Conservation (phyloP, 306 rosid species). For the Trifolium dubium region DNA sequence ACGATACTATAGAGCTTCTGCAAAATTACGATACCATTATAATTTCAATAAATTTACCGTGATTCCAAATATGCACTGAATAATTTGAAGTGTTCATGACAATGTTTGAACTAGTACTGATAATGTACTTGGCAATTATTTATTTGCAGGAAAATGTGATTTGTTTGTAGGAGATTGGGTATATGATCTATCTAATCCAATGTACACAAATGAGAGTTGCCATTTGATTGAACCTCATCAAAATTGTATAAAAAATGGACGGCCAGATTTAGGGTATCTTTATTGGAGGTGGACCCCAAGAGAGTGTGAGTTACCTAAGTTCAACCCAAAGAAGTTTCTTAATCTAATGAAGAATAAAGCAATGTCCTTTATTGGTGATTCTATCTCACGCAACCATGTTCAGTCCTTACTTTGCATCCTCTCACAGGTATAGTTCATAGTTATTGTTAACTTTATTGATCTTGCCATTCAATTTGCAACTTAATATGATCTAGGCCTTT, state of each 20-base stretch:
- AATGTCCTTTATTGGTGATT: constrained; percentile 84
- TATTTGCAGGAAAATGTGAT: constrained; percentile 63
- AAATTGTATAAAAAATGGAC: constrained; percentile 84
- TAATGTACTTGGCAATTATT: constrained; percentile 4
- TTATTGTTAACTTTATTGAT: neutral
- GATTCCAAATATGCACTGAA: neutral
- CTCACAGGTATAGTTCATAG: constrained; percentile 67
- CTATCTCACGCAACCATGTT: constrained; percentile 85
- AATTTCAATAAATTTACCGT: neutral
- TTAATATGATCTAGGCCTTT: constrained; percentile 14
- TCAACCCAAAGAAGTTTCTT: constrained; percentile 70
- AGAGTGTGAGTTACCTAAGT: constrained; percentile 68
- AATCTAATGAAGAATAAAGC: constrained; percentile 65
- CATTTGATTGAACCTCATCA: constrained; percentile 74
- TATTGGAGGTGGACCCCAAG: constrained; percentile 87
- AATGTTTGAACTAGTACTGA: neutral
- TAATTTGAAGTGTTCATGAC: neutral
- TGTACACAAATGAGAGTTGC: constrained; percentile 79
- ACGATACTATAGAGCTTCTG: too few species aligned
- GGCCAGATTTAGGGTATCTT: constrained; percentile 76
- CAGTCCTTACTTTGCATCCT: constrained; percentile 88
- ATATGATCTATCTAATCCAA: constrained; percentile 64
- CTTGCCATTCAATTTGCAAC: constrained; percentile 21
- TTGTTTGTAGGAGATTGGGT: constrained; percentile 83
- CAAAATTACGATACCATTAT: too few species aligned